Evolutionary conservation across 1,284 basidiomycete genomes (phyloP), one percentile per base, ranked within the genome.

Genomic region (Ceratobasidium sp.): DNA sequence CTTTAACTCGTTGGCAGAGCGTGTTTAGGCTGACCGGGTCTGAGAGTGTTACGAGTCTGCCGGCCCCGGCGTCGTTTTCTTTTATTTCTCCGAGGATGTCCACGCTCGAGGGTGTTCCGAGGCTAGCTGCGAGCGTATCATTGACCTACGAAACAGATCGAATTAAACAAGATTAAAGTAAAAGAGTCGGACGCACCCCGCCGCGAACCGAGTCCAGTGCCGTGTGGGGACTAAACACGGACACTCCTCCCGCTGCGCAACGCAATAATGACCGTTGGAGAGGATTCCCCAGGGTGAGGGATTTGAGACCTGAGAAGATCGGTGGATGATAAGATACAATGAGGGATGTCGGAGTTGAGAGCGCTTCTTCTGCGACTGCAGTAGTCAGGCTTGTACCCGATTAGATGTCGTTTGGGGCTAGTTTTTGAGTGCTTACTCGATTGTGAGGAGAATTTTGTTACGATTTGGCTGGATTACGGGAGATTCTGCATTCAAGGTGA

Each of bases 261-360:
- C 86, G 87, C 19, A 98, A 86, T 27, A 98, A 86, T 11, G 90
- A 92, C 0, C 88, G 82, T 83, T 98, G 95, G 14, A 98, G 84
- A 0, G 95, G 88, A 78, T 92, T 91, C 46, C 86, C 81, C 64
- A 96, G 86, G 0, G 93, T 97, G 75, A 98, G 76, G 31, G 92
- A 89, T 69, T 92, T 87, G 75, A 97, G 85, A 1, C 89, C 90
- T 46, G 87, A 87, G 85, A 98, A 98, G 79, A 98, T 94, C 46
- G 94, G 88, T 3, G 95, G 93, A 81, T 97, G 95, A 83, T 98
- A 98, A 19, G 94, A 86, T 31, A 98, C 85, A 69, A 97, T 90
- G 73, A 88, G 87, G 63, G 88, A 88, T 53, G 86, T 87, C 51
- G 87, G 85, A 1, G 87, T 85, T 1, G 85, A 80, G 16, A 95